Evolutionary conservation across 2,329 filamentous ascomycete genomes (phyloP).

Genomic region (Fusarium sp.): DNA sequence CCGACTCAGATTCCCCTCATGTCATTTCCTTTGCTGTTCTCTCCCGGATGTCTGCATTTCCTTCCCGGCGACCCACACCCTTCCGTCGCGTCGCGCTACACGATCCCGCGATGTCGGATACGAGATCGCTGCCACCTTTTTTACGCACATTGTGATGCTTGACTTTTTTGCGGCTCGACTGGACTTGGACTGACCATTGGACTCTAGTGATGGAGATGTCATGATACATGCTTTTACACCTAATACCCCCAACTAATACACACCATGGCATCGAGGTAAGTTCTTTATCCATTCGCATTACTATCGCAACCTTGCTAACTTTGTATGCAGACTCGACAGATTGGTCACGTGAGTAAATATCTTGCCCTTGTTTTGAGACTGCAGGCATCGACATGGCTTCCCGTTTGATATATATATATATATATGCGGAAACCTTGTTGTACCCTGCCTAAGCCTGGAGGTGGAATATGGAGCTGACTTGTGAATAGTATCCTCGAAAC

Average conservation of each 20-base stretch:
- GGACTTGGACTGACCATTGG: slow-evolving; percentile 27
- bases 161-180: not conserved
- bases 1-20: slow-evolving; percentile 15
- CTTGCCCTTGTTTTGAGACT: not conserved
- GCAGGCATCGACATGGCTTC: not conserved
- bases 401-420: not conserved
- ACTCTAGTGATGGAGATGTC: slow-evolving; percentile 44
- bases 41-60: slow-evolving; percentile 45
- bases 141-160: slow-evolving; percentile 19
- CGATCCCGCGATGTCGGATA: slow-evolving; percentile 41
- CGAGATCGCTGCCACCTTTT: slow-evolving; percentile 26
- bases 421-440: not conserved
- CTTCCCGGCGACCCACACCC: slow-evolving; percentile 40
- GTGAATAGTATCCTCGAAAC: slow-evolving; percentile 87
- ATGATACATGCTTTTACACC: slow-evolving; percentile 42
- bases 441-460: not conserved
- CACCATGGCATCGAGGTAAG: slow-evolving; percentile 70
- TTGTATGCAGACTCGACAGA: slow-evolving; percentile 76
- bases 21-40: slow-evolving; percentile 6
- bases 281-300: slow-evolving; percentile 2
- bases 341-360: slow-evolving; percentile 81
- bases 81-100: slow-evolving; percentile 47
- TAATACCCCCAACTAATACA: slow-evolving; percentile 46
- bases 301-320: slow-evolving; percentile 15
- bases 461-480: slow-evolving; percentile 26